phyloP scores from a whole-genome alignment of 306 rosid species.

The Luffa acutangula region DNA sequence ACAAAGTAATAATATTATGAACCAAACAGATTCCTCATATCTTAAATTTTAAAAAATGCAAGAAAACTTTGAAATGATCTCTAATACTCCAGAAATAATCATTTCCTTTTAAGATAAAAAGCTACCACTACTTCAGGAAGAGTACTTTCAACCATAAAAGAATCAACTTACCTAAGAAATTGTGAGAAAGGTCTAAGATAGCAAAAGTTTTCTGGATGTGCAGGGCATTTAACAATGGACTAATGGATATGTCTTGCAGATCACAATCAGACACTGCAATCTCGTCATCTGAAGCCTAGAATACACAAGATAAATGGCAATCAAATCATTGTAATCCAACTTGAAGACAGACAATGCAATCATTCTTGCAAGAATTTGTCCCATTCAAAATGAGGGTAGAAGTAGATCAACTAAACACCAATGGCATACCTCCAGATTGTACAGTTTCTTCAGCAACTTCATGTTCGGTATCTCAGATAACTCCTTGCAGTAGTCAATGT shows the following conservation, averaged over 20 bases:
- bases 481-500: conserved; percentile 62
- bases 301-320: conserved; percentile 13
- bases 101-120: neutral
- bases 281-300: conserved; percentile 89
- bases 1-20: no score
- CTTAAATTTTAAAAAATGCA: neutral
- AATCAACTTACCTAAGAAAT: conserved; percentile 51
- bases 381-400: conserved; percentile 7
- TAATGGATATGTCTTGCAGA: conserved; percentile 78
- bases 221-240: conserved; percentile 72
- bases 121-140: neutral
- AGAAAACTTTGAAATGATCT: neutral
- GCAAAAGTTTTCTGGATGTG: conserved; percentile 56
- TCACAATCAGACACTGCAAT: conserved; percentile 69
- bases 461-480: conserved; percentile 56
- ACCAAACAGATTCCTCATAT: neutral
- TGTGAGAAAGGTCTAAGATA: conserved; percentile 88
- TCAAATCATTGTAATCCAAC: conserved; percentile 6
- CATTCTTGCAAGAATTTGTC: conserved; percentile 1
- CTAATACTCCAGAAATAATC: neutral
- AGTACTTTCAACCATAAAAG: neutral
- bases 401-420: neutral
- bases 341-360: neutral
- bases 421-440: conserved; percentile 66
- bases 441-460: conserved; percentile 72